Evolutionary conservation across 1,139 yeast genomes (phyloP).

Genomic region (Nakaseomyces kungkrabaensis): DNA sequence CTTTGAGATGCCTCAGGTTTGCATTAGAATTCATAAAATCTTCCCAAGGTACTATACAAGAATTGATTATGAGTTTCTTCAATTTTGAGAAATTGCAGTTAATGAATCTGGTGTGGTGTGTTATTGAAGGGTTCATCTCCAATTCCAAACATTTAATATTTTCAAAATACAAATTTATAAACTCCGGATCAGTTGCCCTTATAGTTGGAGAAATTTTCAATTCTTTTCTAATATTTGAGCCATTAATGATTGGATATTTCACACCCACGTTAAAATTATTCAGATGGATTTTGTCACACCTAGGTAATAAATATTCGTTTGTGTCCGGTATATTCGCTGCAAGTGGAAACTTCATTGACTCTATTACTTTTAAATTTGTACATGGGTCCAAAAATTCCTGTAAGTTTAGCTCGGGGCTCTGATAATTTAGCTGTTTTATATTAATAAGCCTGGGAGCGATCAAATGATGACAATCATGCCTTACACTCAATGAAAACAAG

Average conservation of each 20-base stretch:
- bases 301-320: constrained; percentile 13
- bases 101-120: constrained; percentile 11
- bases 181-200: constrained; percentile 13
- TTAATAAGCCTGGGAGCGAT: constrained; percentile 12
- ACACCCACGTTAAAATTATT: constrained; percentile 13
- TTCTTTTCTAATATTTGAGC: constrained; percentile 9
- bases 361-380: constrained; percentile 13
- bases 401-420: constrained; percentile 7
- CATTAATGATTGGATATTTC: constrained; percentile 16
- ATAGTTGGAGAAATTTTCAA: constrained; percentile 13
- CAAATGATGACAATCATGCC: constrained; percentile 9
- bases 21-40: constrained; percentile 9
- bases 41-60: constrained; percentile 17
- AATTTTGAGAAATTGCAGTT: constrained; percentile 16
- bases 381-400: constrained; percentile 11
- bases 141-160: constrained; percentile 10
- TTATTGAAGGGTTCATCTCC: constrained; percentile 6
- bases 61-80: constrained; percentile 8
- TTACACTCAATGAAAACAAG: constrained; percentile 18
- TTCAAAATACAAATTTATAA: constrained; percentile 14
- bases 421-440: constrained; percentile 14
- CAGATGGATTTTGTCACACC: constrained; percentile 16
- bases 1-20: constrained; percentile 6
- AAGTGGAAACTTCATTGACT: constrained; percentile 18
- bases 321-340: constrained; percentile 1